Evolutionary conservation across 176 grass and related monocot genomes (phyloP), one percentile per base, ranked within the genome.

Genomic region (Elymus sibiricus): DNA sequence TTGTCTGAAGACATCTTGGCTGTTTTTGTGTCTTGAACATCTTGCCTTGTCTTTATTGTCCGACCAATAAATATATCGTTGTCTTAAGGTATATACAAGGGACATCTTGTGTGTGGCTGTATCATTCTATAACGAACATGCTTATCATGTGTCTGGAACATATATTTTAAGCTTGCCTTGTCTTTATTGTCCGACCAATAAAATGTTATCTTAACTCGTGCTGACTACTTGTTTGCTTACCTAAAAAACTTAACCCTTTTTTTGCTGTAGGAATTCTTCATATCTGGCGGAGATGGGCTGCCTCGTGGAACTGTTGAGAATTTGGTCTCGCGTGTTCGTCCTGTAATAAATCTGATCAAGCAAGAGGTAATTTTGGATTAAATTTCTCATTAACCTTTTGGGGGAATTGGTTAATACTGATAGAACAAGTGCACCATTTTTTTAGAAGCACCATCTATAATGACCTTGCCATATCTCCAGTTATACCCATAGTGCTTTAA

Each of bases 281-380:
- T 98, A 86, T 92, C 97, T 87, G 97, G 94, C 49, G 97, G 97
- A 91, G 97, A 98, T 95, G 97, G 97, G 26, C 89, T 98, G 76
- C 97, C 97, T 81, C 90, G 97, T 74, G 97, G 97, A 94, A 95
- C 97, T 89, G 97, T 95, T 86, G 97, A 98, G 84, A 98, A 98
- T 89, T 77, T 94, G 68, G 88, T 95, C 9, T 81, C 97, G 25
- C 90, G 87, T 64, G 85, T 90, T 80, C 97, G 97, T 74, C 93
- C 92, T 76, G 84, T 98, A 77, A 92, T 95, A 90, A 94, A 87
- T 74, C 85, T 98, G 86, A 88, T 98, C 82, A 81, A 88, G 60
- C 94, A 94, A 88, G 97, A 98, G 94, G 97, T 98, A 90, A 62
- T 4, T 21, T 83, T 76, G 22, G 17, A 80, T 77, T 56, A 76